Evolutionary conservation across 805 yeast species (phyloP), one percentile per base, ranked within the genome.

Genomic region (Teunomyces lycoperdinae): DNA sequence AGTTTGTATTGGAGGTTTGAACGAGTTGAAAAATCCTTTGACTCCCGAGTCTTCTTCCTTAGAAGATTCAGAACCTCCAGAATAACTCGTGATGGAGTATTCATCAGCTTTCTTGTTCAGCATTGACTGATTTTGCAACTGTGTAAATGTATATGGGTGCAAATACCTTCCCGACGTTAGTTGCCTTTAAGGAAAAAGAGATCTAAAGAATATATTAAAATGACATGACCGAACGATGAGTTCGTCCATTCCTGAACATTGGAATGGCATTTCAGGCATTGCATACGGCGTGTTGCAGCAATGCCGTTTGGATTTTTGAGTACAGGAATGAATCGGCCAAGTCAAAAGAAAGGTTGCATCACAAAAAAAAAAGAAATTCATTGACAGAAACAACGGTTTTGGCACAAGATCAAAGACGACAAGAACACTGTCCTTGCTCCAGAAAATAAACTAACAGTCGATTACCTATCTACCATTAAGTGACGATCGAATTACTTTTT

Each of bases 1-100:
- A 17, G 43, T 13, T 40, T 28, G 17, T 7, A 30, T n/a, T 27
- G 40, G 44, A 11, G 43, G 44, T 27, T 46, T 48, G 51, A 51
- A 51, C 7, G 51, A 45, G 33, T 42, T 17, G 5, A 49, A 11
- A 26, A 49, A 42, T 7, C 26, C 17, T 11, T 28, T 36, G 36
- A 45, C n/a, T 6, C 41, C 20, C 2, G 51, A 36, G 14, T 43
- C 44, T 9, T 16, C 26, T 10, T 39, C 31, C 17, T 28, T 16
- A 9, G 13, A 16, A 11, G 42, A 33, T n/a, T 30, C 13, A n/a
- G 46, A 27, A 33, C 27, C 36, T 24, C 17, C 20, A 11, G 43
- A 30, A 42, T 34, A 32, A 29, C 44, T 39, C 24, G 17, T n/a
- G 13, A 34, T 6, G 9, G 46, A 36, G 43, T 16, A 36, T 17